Evolutionary conservation across 2,329 filamentous ascomycete genomes (phyloP), one percentile per base, ranked within the genome.

Genomic region (Falciphora oryzae): DNA sequence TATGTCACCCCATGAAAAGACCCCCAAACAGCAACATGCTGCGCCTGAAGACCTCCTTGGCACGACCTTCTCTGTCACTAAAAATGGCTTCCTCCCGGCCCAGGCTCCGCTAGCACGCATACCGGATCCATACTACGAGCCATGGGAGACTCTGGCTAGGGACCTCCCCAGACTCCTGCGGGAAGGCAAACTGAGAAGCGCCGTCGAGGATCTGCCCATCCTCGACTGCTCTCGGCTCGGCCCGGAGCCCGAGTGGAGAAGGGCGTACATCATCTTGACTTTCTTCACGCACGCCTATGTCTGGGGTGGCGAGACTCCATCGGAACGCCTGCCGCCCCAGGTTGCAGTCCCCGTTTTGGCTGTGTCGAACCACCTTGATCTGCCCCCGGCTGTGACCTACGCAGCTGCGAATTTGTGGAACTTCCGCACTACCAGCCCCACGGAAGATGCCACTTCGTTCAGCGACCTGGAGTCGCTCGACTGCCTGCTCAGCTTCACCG

Each of bases 321-420:
- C 83, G 66, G 90, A 95, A 77, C 72, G 81, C 16, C 77, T 97
- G 1, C 94, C 94, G 0, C 88, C 91, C 0, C 79, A 89, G 62
- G 83, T 98, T 65, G 89, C 92, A 0, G 79, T 92, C 0, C 94
- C 94, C 0, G 88, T 96, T 66, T 81, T 95, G 59, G 73, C 83
- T 60, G 84, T 92, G 13, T 92, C 92, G 64, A 76, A 82, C 16
- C 86, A 89, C 69, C 85, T 97, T 8, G 90, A 93, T 66, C 82
- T 97, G 1, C 93, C 93, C 1, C 89, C 93, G 1, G 91, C 96
- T 0, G 90, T 93, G n/a, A 96, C 93, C 14, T 98, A 97, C 72
- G 91, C 94, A 1, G 91, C 85, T 0, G 81, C 94, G 44, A 93
- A 91, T 69, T 81, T 98, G 16, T 98, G 93, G 93, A 98, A 98